Evolutionary conservation across 495 filamentous ascomycete genomes (phyloP).

Genomic region (Cenococcum geophilum): DNA sequence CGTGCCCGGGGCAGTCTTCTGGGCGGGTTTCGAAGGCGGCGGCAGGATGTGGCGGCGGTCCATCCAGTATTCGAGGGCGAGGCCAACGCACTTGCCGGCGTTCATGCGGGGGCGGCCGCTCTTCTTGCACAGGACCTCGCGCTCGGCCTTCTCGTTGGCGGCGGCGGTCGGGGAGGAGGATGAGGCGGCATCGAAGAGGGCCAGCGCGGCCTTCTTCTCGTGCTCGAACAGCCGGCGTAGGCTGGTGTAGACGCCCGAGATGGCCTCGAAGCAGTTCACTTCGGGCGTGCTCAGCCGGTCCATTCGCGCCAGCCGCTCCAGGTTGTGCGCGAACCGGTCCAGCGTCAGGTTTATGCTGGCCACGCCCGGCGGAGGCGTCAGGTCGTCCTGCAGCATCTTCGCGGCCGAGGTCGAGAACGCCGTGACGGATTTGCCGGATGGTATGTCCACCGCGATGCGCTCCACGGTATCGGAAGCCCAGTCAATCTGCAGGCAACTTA

Average conservation of each 20-base stretch:
- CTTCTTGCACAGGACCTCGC: conserved; percentile 55
- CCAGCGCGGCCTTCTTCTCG: conserved; percentile 52
- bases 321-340: conserved; percentile 67
- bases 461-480: conserved; percentile 31
- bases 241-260: conserved; percentile 70
- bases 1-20: conserved; percentile 10
- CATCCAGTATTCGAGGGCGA: conserved; percentile 84
- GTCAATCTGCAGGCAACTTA: conserved; percentile 26
- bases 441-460: conserved; percentile 27
- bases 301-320: conserved; percentile 68
- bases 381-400: conserved; percentile 47
- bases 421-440: not conserved
- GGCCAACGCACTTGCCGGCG: conserved; percentile 59
- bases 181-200: conserved; percentile 47
- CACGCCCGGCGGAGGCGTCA: conserved; percentile 44
- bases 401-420: conserved; percentile 39
- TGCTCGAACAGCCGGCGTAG: conserved; percentile 58
- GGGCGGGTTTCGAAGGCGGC: conserved; percentile 21
- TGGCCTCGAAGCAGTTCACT: conserved; percentile 81
- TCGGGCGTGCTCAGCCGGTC: conserved; percentile 70
- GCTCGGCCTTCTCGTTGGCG: conserved; percentile 40
- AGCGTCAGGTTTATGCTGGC: conserved; percentile 52
- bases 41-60: conserved; percentile 48
- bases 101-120: conserved; percentile 80
- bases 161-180: conserved; percentile 46